Percentiles rank a stretch among this genome's conserved stretches.
These are phyloP conservation scores for Cylindrotheca closterium DNA, from an alignment of 108 stramenopile species.

Conservation along the genomic window DNA sequence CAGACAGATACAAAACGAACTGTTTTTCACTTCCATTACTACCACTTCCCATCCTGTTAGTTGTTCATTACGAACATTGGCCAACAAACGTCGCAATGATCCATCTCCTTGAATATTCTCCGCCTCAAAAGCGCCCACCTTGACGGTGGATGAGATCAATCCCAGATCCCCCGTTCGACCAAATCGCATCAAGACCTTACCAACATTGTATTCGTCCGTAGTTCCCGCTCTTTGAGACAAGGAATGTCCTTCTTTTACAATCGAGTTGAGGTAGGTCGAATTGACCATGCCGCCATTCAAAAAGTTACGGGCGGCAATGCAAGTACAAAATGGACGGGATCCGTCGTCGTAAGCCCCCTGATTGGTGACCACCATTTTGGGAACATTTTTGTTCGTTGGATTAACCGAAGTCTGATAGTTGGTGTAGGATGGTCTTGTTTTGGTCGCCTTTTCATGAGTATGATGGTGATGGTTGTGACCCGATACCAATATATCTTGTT, in stretches of 20 bases:
- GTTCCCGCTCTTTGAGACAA: conserved; percentile 9
- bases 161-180: conserved; percentile 6
- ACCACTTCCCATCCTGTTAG: conserved; percentile 16
- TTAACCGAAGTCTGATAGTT: not conserved
- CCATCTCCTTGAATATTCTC: conserved; percentile 7
- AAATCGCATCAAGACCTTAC: conserved; percentile 9
- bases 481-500: too few species aligned
- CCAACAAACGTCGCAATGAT: conserved; percentile 9
- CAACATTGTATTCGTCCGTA: not conserved
- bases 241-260: conserved; percentile 13
- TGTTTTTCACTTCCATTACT: conserved; percentile 8
- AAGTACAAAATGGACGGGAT: conserved; percentile 21
- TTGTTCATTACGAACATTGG: conserved; percentile 23
- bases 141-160: conserved; percentile 2
- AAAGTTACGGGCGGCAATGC: conserved; percentile 20
- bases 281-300: conserved; percentile 21
- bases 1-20: conserved; percentile 14
- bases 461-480: too few species aligned
- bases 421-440: not conserved
- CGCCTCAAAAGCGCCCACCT: conserved; percentile 3
- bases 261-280: conserved; percentile 16
- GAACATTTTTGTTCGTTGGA: conserved; percentile 11
- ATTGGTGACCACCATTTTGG: conserved; percentile 14
- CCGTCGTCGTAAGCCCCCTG: not conserved
- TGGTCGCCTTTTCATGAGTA: not conserved